Percentiles rank a stretch among this genome's conserved stretches.
Evolutionary conservation across 1,284 basidiomycete species (phyloP).

Genomic region (Heimioporus punctisporus): DNA sequence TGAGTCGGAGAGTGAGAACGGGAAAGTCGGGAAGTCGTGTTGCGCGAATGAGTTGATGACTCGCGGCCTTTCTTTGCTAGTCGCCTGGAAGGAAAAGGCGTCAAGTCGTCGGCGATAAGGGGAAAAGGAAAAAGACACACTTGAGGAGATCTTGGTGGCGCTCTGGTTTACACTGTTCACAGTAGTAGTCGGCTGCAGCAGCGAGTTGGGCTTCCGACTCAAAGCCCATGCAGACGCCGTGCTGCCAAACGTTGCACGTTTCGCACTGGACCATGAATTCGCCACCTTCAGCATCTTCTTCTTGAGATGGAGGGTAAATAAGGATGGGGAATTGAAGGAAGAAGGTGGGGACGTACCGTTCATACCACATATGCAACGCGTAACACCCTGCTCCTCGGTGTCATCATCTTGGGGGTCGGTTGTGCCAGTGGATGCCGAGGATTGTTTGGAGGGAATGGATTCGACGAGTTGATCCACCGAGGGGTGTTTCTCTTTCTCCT

Average conservation of each 20-base stretch:
- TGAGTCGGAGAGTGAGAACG: constrained; percentile 76
- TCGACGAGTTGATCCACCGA: constrained; percentile 27
- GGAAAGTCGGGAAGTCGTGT: constrained; percentile 57
- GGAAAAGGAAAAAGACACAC: constrained; percentile 42
- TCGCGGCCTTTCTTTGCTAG: constrained; percentile 65
- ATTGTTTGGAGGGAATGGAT: constrained; percentile 26
- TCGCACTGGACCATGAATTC: constrained; percentile 99
- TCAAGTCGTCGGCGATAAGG: constrained; percentile 8
- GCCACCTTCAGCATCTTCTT: constrained; percentile 78
- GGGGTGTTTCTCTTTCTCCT: constrained; percentile 35
- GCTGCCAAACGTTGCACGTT: constrained; percentile 98
- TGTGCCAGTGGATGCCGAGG: constrained; percentile 37
- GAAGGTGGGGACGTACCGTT: constrained; percentile 60
- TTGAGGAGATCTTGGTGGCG: constrained; percentile 79
- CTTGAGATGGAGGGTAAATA: constrained; percentile 35
- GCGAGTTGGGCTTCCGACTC: constrained; percentile 84
- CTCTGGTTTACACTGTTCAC: constrained; percentile 93
- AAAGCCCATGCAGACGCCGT: constrained; percentile 96
- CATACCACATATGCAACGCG: constrained; percentile 94
- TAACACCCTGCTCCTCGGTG: constrained; percentile 84
- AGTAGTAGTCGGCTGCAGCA: constrained; percentile 85
- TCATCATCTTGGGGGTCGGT: constrained; percentile 46
- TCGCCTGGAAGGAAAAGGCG: constrained; percentile 45
- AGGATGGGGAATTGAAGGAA: constrained; percentile 7
- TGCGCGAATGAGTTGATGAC: constrained; percentile 59